Conservation (phyloP, 805 yeast species). For the Zygotorulaspora florentina region DNA sequence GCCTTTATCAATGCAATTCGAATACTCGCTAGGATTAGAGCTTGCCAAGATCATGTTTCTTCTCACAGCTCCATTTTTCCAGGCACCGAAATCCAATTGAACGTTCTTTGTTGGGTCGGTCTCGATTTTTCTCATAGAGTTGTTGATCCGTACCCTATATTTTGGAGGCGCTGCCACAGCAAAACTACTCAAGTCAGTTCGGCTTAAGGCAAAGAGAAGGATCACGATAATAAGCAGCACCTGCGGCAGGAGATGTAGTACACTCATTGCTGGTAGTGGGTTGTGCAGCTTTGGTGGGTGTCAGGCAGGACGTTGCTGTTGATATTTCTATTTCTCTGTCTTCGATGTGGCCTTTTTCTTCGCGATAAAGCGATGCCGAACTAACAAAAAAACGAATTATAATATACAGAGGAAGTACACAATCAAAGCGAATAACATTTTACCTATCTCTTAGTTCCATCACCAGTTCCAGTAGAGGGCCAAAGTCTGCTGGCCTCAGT, state of each 20-base stretch:
- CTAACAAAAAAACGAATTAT: not conserved
- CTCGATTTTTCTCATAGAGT: constrained; percentile 15
- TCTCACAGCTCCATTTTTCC: constrained; percentile 35
- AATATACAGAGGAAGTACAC: constrained; percentile 1
- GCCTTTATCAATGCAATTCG: constrained; percentile 12
- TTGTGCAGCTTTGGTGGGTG: too few relatives aligned
- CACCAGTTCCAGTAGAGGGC: constrained; percentile 85
- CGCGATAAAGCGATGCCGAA: too few relatives aligned
- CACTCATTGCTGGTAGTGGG: not conserved
- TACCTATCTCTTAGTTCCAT: constrained; percentile 38
- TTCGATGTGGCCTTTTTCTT: too few relatives aligned
- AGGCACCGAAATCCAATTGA: constrained; percentile 18
- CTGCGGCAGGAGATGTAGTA: not conserved
- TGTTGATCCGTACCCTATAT: constrained; percentile 18
- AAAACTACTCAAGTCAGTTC: constrained; percentile 11
- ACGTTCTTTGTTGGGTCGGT: constrained; percentile 14
- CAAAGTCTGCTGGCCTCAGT: constrained; percentile 76
- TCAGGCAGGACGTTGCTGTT: too few relatives aligned
- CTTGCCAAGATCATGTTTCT: constrained; percentile 37
- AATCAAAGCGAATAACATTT: not conserved
- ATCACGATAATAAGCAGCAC: not conserved
- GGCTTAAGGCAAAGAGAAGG: not conserved
- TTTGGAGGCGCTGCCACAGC: constrained; percentile 16
- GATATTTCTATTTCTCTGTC: too few relatives aligned
- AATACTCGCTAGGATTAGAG: constrained; percentile 29